Base-by-base conservation (phyloP, 345 rosid species). In the Crucihimalaya himalaica region DNA sequence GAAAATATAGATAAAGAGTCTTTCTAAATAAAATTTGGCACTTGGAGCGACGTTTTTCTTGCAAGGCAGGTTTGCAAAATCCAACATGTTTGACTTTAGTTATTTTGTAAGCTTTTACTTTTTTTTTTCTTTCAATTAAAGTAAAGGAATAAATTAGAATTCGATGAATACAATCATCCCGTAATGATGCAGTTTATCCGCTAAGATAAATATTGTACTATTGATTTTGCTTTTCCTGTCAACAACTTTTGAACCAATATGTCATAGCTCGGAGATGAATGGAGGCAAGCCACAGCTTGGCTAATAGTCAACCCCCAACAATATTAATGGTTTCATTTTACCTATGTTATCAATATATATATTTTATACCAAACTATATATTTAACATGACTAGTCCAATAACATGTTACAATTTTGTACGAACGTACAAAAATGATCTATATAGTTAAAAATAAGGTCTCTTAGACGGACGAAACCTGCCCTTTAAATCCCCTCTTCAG, bases 31-130 rank as follows among this genome's bases (percentile, higher is more conserved):
- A 3, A 16, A n/a, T 27, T 28, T 42, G 45, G 55, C n/a, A 5
- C 42, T 42, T 12, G 1, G 19, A 28, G 54, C 28, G 43, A 10
- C 8, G 21, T 46, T 3, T 70, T 71, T 57, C 25, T 50, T 18
- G 1, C 52, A 9, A 27, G 68, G 59, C 62, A 72, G 69, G 76
- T 62, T 62, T 63, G 43, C 43, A 51, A 39, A 51, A 62, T 28
- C 62, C 43, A 62, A 39, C 43, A 51, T 5, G 28, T 50, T 42
- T 62, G 76, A 62, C 69, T 62, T 11, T 11, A 53, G 4, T 16
- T 31, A 14, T 18, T 37, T 18, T 61, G 51, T 39, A 51, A 48
- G 15, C 60, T 40, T 48, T 28, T 28, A 28, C 31, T 2, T 42
- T 34, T 45, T 20, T n/a, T n/a, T n/a, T n/a, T n/a, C n/a, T n/a